A percentile compares a stretch with the other conserved stretches of the same genome.
phyloP scores from a whole-genome alignment of 1,284 basidiomycete species.

The Leccinum insolens region DNA sequence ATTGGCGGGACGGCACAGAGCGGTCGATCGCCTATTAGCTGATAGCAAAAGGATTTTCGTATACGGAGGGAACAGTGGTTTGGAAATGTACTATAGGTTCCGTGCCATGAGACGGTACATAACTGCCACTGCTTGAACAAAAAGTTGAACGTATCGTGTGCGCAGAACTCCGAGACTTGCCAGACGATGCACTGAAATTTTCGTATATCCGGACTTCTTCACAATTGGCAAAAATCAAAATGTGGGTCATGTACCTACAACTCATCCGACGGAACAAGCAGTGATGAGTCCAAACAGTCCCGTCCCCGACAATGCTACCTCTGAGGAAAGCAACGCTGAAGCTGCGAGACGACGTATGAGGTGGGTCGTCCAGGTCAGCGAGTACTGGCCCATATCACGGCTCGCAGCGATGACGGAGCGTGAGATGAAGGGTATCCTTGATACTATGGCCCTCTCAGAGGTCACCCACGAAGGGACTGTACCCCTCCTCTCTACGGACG shows the following conservation, averaged over 20 bases:
- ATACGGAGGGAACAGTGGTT: neutral
- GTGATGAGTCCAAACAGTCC: conserved; percentile 78
- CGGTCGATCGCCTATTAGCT: neutral
- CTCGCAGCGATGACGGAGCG: conserved; percentile 69
- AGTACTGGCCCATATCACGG: conserved; percentile 89
- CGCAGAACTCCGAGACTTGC: too few species aligned
- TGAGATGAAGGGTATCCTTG: conserved; percentile 72
- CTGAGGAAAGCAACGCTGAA: conserved; percentile 53
- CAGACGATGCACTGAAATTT: too few species aligned
- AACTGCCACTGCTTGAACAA: too few species aligned
- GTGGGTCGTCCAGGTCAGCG: conserved; percentile 91
- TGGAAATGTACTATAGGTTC: neutral
- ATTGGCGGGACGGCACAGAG: conserved; percentile 60
- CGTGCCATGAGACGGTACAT: neutral
- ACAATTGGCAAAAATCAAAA: too few species aligned
- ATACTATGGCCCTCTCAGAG: conserved; percentile 35
- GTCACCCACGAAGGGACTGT: conserved; percentile 15
- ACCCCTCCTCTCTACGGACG: conserved; percentile 6
- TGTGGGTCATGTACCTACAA: too few species aligned
- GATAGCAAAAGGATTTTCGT: neutral
- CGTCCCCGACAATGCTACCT: conserved; percentile 48
- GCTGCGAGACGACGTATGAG: conserved; percentile 68
- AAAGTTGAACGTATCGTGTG: too few species aligned
- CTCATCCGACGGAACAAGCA: too few species aligned
- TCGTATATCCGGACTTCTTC: too few species aligned